phyloP scores from a whole-genome alignment of 768 basidiomycete genomes.

The Collybiopsis confluens region DNA sequence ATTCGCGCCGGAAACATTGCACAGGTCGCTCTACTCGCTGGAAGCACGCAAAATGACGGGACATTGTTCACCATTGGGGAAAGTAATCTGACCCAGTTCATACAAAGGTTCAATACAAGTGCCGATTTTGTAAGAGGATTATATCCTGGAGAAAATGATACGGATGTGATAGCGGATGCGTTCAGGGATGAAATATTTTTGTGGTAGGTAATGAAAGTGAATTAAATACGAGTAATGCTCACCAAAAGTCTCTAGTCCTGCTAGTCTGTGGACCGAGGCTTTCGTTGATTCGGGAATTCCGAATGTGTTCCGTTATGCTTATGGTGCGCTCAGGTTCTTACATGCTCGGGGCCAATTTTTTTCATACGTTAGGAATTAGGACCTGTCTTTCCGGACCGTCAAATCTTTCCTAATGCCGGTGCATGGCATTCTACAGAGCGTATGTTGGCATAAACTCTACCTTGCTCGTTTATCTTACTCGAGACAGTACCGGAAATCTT shows the following conservation, averaged over 20 bases:
- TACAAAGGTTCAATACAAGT: background rate
- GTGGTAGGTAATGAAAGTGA: slow-evolving; percentile 3
- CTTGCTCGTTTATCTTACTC: background rate
- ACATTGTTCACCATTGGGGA: background rate
- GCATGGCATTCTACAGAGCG: slow-evolving; percentile 17
- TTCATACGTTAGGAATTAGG: background rate
- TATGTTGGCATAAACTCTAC: slow-evolving; percentile 2
- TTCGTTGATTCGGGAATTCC: background rate
- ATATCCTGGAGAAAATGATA: background rate
- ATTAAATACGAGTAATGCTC: background rate
- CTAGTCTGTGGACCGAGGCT: slow-evolving; percentile 8
- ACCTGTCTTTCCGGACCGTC: slow-evolving; percentile 14
- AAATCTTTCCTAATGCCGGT: slow-evolving; percentile 15
- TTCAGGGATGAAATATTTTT: background rate
- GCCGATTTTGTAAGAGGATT: background rate
- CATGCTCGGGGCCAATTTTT: no score
- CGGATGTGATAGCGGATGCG: background rate
- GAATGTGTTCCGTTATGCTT: slow-evolving; percentile 15
- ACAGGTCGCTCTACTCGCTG: background rate
- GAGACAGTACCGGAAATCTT: slow-evolving; percentile 17
- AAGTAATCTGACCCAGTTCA: background rate
- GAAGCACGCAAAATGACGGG: background rate
- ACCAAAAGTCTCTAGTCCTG: slow-evolving; percentile 3
- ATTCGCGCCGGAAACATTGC: background rate
- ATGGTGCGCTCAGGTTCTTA: slow-evolving; percentile 13